Conservation (phyloP, 768 basidiomycete species). For the Pisolithus marmoratus region DNA sequence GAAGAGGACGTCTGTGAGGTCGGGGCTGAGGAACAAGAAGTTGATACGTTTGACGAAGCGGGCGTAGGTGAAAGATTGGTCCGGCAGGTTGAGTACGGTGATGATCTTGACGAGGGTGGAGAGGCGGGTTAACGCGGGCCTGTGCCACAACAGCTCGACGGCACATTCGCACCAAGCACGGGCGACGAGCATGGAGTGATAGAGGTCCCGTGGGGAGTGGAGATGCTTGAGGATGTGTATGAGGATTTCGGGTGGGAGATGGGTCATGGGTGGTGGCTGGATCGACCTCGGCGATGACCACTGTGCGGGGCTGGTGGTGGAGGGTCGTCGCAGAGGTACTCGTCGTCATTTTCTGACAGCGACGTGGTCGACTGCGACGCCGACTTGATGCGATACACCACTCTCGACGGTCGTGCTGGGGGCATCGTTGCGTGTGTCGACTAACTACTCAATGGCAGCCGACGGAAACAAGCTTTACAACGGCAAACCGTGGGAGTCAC, state of each 20-base stretch:
- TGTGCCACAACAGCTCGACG: slow-evolving; percentile 92
- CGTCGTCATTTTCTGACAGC: slow-evolving; percentile 67
- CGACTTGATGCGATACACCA: slow-evolving; percentile 37
- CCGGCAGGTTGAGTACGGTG: slow-evolving; percentile 52
- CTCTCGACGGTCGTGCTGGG: slow-evolving; percentile 26
- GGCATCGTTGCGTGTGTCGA: slow-evolving; percentile 7
- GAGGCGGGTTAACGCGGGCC: slow-evolving; percentile 68
- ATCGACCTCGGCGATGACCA: slow-evolving; percentile 40
- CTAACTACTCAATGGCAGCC: too few species aligned
- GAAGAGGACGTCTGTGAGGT: slow-evolving; percentile 73
- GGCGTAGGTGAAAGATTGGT: slow-evolving; percentile 83
- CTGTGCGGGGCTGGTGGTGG: slow-evolving; percentile 50
- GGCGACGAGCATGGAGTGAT: slow-evolving; percentile 72
- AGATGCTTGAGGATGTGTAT: slow-evolving; percentile 89
- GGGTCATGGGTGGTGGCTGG: slow-evolving; percentile 52
- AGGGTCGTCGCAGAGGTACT: slow-evolving; percentile 47
- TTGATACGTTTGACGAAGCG: slow-evolving; percentile 89
- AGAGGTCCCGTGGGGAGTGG: slow-evolving; percentile 66
- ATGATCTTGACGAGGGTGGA: slow-evolving; percentile 76
- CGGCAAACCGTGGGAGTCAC: slow-evolving; percentile 1
- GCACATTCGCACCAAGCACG: slow-evolving; percentile 94
- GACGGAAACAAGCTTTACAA: neutral
- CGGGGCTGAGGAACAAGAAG: slow-evolving; percentile 63
- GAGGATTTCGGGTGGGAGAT: slow-evolving; percentile 85
- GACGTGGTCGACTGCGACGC: slow-evolving; percentile 72